These are phyloP conservation scores for Xylaria sp. DNA, from an alignment of 2,329 filamentous ascomycete genomes.

Conservation along the genomic window DNA sequence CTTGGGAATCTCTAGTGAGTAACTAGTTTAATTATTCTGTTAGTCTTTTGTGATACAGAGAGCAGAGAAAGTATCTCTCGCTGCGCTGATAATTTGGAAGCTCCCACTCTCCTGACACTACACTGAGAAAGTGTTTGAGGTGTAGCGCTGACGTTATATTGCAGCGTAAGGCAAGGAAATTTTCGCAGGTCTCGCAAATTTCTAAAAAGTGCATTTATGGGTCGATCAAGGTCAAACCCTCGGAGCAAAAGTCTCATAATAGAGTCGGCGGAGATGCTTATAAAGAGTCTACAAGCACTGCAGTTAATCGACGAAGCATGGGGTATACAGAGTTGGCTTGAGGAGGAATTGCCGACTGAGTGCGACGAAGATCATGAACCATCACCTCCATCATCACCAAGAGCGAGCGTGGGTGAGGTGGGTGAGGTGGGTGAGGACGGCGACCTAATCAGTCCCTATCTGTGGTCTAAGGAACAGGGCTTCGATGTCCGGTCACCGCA, in stretches of 20 bases:
- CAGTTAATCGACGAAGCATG: constrained; percentile 46
- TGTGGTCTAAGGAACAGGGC: constrained; percentile 47
- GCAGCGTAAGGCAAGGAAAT: constrained; percentile 36
- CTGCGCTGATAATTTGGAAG: neutral
- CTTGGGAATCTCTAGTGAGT: constrained; percentile 44
- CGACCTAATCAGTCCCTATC: constrained; percentile 37
- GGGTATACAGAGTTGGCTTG: constrained; percentile 45
- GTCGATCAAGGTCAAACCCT: constrained; percentile 38
- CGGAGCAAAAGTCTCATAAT: constrained; percentile 35
- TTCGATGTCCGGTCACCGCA: constrained; percentile 43
- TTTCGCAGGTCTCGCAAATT: constrained; percentile 39
- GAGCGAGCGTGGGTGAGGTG: constrained; percentile 21
- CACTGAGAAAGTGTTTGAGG: neutral
- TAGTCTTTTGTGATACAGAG: neutral
- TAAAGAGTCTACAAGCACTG: constrained; percentile 41
- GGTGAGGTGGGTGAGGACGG: constrained; percentile 15
- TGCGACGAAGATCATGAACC: neutral
- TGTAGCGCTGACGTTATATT: neutral
- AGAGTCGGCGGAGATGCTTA: constrained; percentile 45
- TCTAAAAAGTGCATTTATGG: constrained; percentile 43
- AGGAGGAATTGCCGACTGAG: constrained; percentile 25
- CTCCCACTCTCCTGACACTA: neutral
- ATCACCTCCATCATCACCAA: constrained; percentile 17
- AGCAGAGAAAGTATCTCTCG: neutral
- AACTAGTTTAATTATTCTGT: neutral